A percentile compares a stretch with the other conserved stretches of the same genome.
These are phyloP conservation scores for Stephanodiscus minutulus DNA, from an alignment of 108 stramenopile genomes.

Conservation along the genomic window DNA sequence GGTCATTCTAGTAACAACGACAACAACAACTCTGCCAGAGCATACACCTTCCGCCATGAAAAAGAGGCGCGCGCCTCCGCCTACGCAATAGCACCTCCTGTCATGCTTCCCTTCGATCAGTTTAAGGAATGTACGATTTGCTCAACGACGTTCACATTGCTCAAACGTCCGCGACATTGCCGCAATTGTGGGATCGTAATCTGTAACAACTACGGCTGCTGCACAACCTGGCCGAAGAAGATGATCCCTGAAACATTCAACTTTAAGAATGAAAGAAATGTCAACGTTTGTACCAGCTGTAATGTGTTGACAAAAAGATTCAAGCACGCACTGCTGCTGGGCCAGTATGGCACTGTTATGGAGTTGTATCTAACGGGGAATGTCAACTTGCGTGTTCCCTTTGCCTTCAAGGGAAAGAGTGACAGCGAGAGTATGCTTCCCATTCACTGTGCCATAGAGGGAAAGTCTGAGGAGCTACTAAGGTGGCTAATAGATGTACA, in stretches of 20 bases:
- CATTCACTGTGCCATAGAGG: slow-evolving; percentile 81
- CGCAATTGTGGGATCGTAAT: slow-evolving; percentile 83
- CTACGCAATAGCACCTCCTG: slow-evolving; percentile 84
- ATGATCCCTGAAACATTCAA: slow-evolving; percentile 84
- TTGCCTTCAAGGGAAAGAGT: slow-evolving; percentile 56
- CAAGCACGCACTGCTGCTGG: slow-evolving; percentile 65
- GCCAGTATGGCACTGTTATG: slow-evolving; percentile 67
- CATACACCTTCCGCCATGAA: slow-evolving; percentile 79
- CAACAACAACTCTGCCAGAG: slow-evolving; percentile 61
- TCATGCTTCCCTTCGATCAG: slow-evolving; percentile 68
- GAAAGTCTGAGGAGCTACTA: slow-evolving; percentile 70
- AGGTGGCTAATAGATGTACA: slow-evolving; percentile 85
- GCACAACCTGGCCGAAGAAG: slow-evolving; percentile 59
- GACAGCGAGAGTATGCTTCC: slow-evolving; percentile 68
- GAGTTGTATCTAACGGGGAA: slow-evolving; percentile 82
- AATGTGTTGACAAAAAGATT: slow-evolving; percentile 59
- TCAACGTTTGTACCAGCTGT: slow-evolving; percentile 76
- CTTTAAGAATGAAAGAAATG: slow-evolving; percentile 58
- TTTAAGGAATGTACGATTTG: slow-evolving; percentile 69
- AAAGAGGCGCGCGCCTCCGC: slow-evolving; percentile 86
- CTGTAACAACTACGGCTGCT: slow-evolving; percentile 60
- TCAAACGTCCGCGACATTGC: slow-evolving; percentile 72
- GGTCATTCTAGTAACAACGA: slow-evolving; percentile 51
- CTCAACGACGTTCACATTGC: slow-evolving; percentile 65
- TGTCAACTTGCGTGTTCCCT: slow-evolving; percentile 75